Conservation (phyloP, 1,284 basidiomycete species). For the Ganoderma boninense region DNA sequence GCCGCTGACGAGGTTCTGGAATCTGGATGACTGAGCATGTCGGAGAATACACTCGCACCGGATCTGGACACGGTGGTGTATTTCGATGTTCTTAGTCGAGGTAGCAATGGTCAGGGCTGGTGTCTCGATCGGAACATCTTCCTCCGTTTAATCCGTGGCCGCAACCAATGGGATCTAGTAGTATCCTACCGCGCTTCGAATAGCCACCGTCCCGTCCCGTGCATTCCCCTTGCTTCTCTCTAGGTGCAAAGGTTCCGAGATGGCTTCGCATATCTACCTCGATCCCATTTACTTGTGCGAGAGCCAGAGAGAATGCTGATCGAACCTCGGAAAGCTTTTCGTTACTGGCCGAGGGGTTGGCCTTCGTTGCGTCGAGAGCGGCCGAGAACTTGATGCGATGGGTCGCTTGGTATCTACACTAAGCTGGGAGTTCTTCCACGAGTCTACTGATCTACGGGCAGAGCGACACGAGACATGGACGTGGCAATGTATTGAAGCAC, state of each 20-base stretch:
- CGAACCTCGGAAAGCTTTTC: not conserved
- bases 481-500: not conserved
- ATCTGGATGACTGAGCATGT: conserved; percentile 26
- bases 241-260: not conserved
- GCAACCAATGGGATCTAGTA: not conserved
- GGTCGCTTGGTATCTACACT: not conserved
- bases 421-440: not conserved
- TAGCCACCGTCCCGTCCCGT: not conserved
- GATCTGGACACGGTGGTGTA: not conserved
- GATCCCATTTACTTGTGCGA: not conserved
- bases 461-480: not conserved
- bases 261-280: not conserved
- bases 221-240: not conserved
- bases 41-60: conserved; percentile 28
- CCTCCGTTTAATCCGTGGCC: conserved; percentile 2
- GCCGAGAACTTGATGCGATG: not conserved
- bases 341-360: not conserved
- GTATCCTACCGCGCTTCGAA: not conserved
- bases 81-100: not conserved
- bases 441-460: not conserved
- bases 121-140: not conserved
- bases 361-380: not conserved
- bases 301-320: not conserved
- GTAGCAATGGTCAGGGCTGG: not conserved
- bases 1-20: conserved; percentile 7